phyloP scores from a whole-genome alignment of 2,329 filamentous ascomycete genomes.

The Seiridium unicorne region DNA sequence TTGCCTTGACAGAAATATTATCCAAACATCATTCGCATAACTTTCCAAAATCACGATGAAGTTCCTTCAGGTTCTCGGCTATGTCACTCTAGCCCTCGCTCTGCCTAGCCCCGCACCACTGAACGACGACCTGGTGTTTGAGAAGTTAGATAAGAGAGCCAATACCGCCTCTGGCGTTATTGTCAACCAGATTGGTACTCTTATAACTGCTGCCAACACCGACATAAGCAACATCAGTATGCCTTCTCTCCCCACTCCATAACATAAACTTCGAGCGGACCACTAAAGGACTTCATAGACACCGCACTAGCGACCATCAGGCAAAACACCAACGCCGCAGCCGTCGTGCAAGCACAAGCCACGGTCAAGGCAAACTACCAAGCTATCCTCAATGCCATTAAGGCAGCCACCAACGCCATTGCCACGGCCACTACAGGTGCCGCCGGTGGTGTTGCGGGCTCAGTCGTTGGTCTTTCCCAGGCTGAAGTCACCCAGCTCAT shows the following conservation, averaged over 20 bases:
- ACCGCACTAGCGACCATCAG: not conserved
- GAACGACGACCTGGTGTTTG: not conserved
- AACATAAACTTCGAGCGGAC: not conserved
- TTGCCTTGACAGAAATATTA: too few species aligned
- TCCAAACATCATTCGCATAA: too few species aligned
- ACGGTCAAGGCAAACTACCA: not conserved
- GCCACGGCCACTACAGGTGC: not conserved
- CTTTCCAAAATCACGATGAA: not conserved
- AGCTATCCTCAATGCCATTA: not conserved
- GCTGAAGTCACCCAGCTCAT: not conserved
- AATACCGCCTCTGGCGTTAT: not conserved
- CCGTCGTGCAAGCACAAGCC: not conserved
- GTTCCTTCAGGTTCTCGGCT: conserved; percentile 6
- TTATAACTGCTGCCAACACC: not conserved
- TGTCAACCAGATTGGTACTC: not conserved
- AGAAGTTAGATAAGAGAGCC: conserved; percentile 3
- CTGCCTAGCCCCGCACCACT: conserved; percentile 1
- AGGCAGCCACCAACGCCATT: not conserved
- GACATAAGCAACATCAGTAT: not conserved
- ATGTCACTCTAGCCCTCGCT: conserved; percentile 2
- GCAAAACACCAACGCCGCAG: not conserved
- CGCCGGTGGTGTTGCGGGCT: not conserved
- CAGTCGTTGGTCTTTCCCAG: not conserved
- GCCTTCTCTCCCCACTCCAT: too few species aligned
- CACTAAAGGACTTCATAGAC: not conserved